These are phyloP conservation scores for Xerocomus nothofagi DNA, from an alignment of 1,284 basidiomycete species.

Conservation along the genomic window DNA sequence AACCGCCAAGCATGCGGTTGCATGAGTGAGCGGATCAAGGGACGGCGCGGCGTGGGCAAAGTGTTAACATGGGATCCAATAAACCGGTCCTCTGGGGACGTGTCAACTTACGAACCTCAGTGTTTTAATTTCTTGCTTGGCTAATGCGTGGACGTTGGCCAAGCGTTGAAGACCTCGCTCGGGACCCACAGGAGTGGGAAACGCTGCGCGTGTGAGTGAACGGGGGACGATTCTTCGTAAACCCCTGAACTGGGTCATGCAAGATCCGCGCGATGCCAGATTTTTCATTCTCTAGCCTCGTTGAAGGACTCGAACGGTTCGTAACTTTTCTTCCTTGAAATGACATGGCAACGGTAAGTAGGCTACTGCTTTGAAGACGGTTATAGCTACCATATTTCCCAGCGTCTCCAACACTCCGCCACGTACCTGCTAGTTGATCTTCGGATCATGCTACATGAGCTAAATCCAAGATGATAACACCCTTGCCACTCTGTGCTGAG, in stretches of 20 bases:
- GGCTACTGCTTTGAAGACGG: too few species aligned
- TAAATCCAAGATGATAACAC: too few species aligned
- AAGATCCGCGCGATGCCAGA: too few species aligned
- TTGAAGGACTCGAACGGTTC: too few species aligned
- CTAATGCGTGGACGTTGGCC: neutral
- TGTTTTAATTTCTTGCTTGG: neutral
- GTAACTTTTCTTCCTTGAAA: too few species aligned
- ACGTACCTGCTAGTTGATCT: too few species aligned
- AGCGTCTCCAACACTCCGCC: neutral
- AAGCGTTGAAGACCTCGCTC: neutral
- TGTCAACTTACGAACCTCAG: neutral
- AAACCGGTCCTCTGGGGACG: neutral
- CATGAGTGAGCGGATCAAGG: conserved; percentile 5
- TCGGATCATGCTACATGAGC: too few species aligned
- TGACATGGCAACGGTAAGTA: too few species aligned
- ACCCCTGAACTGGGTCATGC: too few species aligned
- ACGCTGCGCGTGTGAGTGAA: neutral
- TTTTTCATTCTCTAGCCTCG: too few species aligned
- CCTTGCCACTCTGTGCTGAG: too few species aligned
- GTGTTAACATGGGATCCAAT: conserved; percentile 9
- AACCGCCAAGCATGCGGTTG: neutral
- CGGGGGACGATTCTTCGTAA: too few species aligned
- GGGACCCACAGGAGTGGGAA: neutral
- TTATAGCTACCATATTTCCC: neutral
- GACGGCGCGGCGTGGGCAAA: neutral